These are phyloP conservation scores for Vicia sativa DNA, from an alignment of 306 rosid genomes.

Conservation along the genomic window DNA sequence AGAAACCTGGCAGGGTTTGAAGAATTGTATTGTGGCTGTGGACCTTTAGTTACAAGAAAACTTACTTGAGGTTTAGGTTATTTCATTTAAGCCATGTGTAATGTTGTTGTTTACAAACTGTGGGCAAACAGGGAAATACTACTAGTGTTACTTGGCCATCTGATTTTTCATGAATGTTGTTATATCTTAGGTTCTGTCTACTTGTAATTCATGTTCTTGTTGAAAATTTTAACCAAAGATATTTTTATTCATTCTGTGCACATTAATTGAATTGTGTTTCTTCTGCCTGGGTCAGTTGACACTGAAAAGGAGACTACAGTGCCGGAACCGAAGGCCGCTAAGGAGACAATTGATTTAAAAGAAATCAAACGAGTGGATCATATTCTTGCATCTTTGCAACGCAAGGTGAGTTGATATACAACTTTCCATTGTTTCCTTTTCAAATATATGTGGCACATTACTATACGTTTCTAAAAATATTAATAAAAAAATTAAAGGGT, in stretches of 20 bases:
- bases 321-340: conserved; percentile 64
- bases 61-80: conserved; percentile 14
- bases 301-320: conserved; percentile 64
- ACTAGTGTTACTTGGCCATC: conserved; percentile 24
- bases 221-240: conserved; percentile 30
- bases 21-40: not conserved
- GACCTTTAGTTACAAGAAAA: conserved; percentile 7
- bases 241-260: conserved; percentile 21
- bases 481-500: not conserved
- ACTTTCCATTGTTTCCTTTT: conserved; percentile 27
- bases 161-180: not conserved
- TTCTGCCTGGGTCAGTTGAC: conserved; percentile 60
- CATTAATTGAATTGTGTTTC: conserved; percentile 38
- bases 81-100: not conserved
- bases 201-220: conserved; percentile 21
- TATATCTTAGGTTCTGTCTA: conserved; percentile 6
- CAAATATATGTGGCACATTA: conserved; percentile 14
- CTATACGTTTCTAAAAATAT: not conserved
- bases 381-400: conserved; percentile 80
- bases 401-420: conserved; percentile 54
- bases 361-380: conserved; percentile 81
- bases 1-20: conserved; percentile 12
- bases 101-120: conserved; percentile 11
- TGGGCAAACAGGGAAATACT: conserved; percentile 9
- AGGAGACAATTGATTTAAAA: conserved; percentile 71